A percentile compares a stretch with the other conserved stretches of the same genome.
phyloP scores from a whole-genome alignment of 192 early-diverging fungal genomes.

The Umbelopsis ramanniana region DNA sequence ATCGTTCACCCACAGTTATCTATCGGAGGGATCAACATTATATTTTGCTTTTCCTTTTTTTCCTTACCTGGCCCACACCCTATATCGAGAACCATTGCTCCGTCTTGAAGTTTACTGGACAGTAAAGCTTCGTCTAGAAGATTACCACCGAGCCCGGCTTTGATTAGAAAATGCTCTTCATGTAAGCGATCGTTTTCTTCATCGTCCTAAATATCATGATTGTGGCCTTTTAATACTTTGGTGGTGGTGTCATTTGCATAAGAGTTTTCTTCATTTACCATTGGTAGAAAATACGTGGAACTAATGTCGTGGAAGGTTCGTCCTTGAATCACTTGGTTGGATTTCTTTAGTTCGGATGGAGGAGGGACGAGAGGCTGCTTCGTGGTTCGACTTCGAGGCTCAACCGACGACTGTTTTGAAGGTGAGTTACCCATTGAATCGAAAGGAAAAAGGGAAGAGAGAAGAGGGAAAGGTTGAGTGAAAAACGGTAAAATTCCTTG shows the following conservation, averaged over 20 bases:
- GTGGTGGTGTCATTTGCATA: neutral
- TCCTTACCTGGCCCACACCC: constrained; percentile 46
- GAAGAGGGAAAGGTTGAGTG: neutral
- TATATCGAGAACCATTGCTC: constrained; percentile 36
- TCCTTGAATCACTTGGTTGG: neutral
- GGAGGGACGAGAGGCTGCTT: neutral
- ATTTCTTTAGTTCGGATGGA: neutral
- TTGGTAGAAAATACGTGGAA: constrained; percentile 2
- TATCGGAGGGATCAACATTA: neutral
- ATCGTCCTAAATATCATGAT: neutral
- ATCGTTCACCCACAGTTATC: neutral
- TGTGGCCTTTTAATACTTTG: too few species aligned
- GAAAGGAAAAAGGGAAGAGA: constrained; percentile 9
- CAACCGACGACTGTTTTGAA: neutral
- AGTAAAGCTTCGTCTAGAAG: neutral
- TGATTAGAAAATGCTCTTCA: constrained; percentile 20
- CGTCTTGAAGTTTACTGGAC: constrained; percentile 5
- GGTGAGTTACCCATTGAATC: constrained; percentile 1
- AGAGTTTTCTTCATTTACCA: neutral
- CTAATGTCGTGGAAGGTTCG: constrained; percentile 7
- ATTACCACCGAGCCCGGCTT: constrained; percentile 4
- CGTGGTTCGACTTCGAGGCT: neutral
- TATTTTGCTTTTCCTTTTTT: constrained; percentile 17
- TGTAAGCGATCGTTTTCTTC: constrained; percentile 5
- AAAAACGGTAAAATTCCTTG: neutral